Evolutionary conservation across 768 basidiomycete genomes (phyloP).

Genomic region (Symmetrospora coprosmae): DNA sequence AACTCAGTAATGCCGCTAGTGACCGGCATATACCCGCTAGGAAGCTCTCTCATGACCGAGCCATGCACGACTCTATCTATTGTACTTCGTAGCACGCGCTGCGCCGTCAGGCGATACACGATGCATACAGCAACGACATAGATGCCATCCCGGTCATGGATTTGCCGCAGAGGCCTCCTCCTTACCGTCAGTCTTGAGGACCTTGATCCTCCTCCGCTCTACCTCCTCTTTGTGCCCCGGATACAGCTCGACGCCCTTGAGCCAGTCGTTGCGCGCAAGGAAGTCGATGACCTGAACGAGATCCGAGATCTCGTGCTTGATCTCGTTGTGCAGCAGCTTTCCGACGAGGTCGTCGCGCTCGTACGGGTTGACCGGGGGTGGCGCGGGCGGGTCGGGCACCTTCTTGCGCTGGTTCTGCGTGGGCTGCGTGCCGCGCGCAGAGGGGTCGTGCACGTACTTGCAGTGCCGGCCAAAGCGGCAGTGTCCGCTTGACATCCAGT

Average conservation of each 20-base stretch:
- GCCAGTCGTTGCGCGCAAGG: conserved; percentile 15
- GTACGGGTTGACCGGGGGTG: neutral
- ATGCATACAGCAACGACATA: too few species aligned
- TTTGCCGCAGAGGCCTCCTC: too few species aligned
- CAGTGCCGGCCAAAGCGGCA: conserved; percentile 9
- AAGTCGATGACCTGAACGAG: conserved; percentile 20
- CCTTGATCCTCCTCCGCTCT: conserved; percentile 5
- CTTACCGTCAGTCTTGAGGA: too few species aligned
- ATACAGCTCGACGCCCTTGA: conserved; percentile 18
- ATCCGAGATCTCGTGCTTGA: conserved; percentile 18
- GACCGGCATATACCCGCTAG: too few species aligned
- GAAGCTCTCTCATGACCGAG: too few species aligned
- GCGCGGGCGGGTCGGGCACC: neutral
- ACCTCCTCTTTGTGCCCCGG: conserved; percentile 20
- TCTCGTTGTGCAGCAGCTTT: conserved; percentile 18
- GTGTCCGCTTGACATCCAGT: neutral
- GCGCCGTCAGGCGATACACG: too few species aligned
- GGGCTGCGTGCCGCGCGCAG: neutral
- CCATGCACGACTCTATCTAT: too few species aligned
- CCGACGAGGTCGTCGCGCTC: conserved; percentile 11
- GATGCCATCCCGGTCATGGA: too few species aligned
- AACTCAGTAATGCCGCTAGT: too few species aligned
- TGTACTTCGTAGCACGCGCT: too few species aligned
- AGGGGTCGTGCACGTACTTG: neutral
- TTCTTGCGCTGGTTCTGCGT: too few species aligned